Evolutionary conservation across 2,329 filamentous ascomycete species (phyloP).

Genomic region (Zymoseptoria ardabiliae): DNA sequence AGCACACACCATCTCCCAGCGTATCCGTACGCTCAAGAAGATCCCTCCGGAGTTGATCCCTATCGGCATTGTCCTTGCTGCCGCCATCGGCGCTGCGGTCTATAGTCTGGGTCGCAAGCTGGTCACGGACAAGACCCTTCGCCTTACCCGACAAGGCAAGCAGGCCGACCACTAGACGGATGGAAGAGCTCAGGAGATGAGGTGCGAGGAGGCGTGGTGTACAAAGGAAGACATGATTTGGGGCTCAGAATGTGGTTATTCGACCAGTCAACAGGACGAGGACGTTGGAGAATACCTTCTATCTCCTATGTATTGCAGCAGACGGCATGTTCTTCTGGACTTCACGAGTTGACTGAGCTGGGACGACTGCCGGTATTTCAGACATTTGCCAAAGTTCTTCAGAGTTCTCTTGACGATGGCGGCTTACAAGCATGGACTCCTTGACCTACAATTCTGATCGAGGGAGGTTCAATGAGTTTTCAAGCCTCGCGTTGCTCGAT

Average conservation of each 20-base stretch:
- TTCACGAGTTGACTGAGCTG: neutral
- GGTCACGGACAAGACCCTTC: constrained; percentile 82
- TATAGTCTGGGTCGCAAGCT: constrained; percentile 84
- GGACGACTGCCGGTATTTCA: neutral
- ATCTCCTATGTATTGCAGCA: neutral
- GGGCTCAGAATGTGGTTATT: neutral
- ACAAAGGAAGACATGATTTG: neutral
- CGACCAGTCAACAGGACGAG: neutral
- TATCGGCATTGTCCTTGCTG: constrained; percentile 77
- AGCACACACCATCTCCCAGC: constrained; percentile 97
- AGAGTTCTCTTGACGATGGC: neutral
- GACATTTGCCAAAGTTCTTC: neutral
- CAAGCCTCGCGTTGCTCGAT: neutral
- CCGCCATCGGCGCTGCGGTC: constrained; percentile 66
- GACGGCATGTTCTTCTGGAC: neutral
- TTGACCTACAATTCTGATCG: no score
- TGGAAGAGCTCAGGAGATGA: neutral
- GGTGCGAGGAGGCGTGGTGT: neutral
- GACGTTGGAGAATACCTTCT: neutral
- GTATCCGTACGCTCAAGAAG: constrained; percentile 79
- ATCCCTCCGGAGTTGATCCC: constrained; percentile 92
- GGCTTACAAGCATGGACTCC: no score
- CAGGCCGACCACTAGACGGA: constrained; percentile 16
- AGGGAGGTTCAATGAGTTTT: no score
- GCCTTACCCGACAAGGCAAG: constrained; percentile 64